These are phyloP conservation scores for Penicillium frequentans DNA, from an alignment of 2,329 filamentous ascomycete species.

Conservation along the genomic window DNA sequence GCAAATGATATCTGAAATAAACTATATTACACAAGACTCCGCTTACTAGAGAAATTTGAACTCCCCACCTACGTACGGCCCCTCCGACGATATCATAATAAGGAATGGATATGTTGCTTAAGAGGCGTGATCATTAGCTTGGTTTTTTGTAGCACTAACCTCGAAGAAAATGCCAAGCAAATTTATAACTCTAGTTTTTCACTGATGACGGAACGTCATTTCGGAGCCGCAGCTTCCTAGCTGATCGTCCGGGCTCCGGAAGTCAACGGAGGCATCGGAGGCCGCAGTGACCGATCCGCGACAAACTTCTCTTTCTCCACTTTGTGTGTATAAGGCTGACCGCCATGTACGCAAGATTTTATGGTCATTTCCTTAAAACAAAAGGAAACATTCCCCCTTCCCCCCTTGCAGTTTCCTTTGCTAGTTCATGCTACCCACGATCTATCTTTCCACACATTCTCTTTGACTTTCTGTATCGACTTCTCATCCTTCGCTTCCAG, in stretches of 20 bases:
- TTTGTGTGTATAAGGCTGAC: slow-evolving; percentile 23
- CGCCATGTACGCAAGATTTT: slow-evolving; percentile 6
- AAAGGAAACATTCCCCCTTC: background rate
- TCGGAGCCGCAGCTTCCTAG: no score
- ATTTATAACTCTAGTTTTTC: no score
- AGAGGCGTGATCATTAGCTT: background rate
- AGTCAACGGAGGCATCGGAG: slow-evolving; percentile 10
- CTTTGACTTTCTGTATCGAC: background rate
- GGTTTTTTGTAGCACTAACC: background rate
- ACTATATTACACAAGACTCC: background rate
- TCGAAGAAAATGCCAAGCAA: background rate
- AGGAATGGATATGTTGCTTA: background rate
- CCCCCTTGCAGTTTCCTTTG: slow-evolving; percentile 9
- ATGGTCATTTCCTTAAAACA: background rate
- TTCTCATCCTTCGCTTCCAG: background rate
- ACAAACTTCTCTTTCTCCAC: background rate
- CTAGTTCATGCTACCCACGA: background rate
- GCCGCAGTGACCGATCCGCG: slow-evolving; percentile 11
- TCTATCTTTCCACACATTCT: background rate
- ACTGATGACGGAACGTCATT: no score
- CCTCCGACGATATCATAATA: background rate
- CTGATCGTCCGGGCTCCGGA: slow-evolving; percentile 5
- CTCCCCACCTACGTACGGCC: background rate
- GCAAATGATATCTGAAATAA: background rate
- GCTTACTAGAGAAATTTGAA: background rate